Evolutionary conservation across 768 basidiomycete genomes (phyloP).

Genomic region (Mycena maculata): DNA sequence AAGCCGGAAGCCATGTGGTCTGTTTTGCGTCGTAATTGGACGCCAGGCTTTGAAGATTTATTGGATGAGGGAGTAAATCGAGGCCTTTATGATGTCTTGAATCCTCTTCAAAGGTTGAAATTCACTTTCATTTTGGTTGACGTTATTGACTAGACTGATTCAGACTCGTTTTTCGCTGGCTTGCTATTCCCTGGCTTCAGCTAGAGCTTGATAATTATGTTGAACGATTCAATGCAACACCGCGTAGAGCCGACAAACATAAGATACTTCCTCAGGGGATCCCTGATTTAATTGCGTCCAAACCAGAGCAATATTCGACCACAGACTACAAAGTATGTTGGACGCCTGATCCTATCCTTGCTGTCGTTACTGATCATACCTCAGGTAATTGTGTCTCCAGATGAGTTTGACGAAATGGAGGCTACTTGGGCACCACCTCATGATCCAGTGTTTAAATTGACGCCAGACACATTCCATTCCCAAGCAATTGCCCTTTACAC

Average conservation of each 20-base stretch:
- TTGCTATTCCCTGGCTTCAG: conserved; percentile 56
- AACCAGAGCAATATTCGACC: conserved; percentile 42
- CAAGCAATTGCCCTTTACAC: not conserved
- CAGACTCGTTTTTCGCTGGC: conserved; percentile 55
- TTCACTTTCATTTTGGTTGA: not conserved
- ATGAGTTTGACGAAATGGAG: conserved; percentile 16
- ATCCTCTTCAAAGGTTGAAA: not conserved
- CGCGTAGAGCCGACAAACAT: conserved; percentile 41
- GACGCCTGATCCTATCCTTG: not conserved
- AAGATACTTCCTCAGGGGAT: conserved; percentile 55
- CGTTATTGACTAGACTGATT: not conserved
- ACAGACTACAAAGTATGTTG: conserved; percentile 52
- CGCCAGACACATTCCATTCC: conserved; percentile 38
- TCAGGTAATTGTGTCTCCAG: conserved; percentile 1
- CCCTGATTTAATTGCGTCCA: conserved; percentile 47
- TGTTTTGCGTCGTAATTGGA: not conserved
- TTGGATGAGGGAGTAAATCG: not conserved
- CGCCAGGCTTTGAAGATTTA: conserved; percentile 2
- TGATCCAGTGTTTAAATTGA: conserved; percentile 45
- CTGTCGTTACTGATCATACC: not conserved
- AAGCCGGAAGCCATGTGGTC: conserved; percentile 38
- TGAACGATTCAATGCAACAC: conserved; percentile 35
- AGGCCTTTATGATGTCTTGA: not conserved
- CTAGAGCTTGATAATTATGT: conserved; percentile 48
- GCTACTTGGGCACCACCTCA: conserved; percentile 40